Evolutionary conservation across 2,329 filamentous ascomycete genomes (phyloP), one percentile per base, ranked within the genome.

Genomic region (Parastagonospora avenae): DNA sequence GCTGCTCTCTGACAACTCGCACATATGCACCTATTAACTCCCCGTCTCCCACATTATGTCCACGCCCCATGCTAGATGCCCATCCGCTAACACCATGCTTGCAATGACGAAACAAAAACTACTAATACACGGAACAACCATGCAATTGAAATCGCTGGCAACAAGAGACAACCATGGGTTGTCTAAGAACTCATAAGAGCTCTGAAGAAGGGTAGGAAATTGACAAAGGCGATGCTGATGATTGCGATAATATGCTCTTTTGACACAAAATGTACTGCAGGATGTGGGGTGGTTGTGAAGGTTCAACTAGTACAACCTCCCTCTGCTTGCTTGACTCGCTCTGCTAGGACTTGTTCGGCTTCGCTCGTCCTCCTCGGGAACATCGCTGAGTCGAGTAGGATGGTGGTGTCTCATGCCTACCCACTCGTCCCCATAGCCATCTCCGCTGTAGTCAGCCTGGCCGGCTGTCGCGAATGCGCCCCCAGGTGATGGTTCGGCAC

Each of bases 351-450:
- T 70, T 9, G 72, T 73, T 32, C 71, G 59, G 42, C 72, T 75
- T 39, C 71, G 52, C 59, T 75, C 72, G 38, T 75, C 72, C 48
- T 75, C 72, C 52, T 74, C 71, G 15, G 71, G 64, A n/a, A 75
- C 72, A 50, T 75, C 72, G 51, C 72, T 75, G 54, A 75, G 48
- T 33, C 72, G 54, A 2, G 72, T 75, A 0, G 72, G 72, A 42
- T 75, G 72, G 42, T 75, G 72, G 48, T 75, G 72, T 42, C 72
- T 55, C 65, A 73, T 72, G 3, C 63, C 65, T 4, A 67, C 60
- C 72, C 72, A 75, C 43, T 74, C 71, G 16, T 64, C 62, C 4
- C 71, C 71, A 42, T 75, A 75, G 1, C 68, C 71, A 30, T 64
- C 59, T 2, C 72, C 72, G 33, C 70, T 74, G 38, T 75, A 75